Percentiles rank a stretch among this genome's conserved stretches.
Conservation (phyloP, 2,329 filamentous ascomycete genomes). For the Akanthomyces uredinophilus region DNA sequence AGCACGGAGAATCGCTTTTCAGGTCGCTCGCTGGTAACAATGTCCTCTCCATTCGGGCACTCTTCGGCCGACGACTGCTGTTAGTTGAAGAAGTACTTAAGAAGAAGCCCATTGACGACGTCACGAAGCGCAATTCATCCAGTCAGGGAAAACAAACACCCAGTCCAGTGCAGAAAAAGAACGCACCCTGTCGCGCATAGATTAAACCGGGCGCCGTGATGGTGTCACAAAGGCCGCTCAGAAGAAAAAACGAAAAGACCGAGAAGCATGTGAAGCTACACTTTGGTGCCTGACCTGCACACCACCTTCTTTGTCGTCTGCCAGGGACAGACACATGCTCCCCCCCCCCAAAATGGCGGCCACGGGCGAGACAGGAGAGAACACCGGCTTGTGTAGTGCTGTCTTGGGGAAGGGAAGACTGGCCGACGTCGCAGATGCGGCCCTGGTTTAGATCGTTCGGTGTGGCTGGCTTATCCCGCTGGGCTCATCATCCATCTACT, state of each 20-base stretch:
- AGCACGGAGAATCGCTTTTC: not conserved
- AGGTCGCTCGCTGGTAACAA: not conserved
- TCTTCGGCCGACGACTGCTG: no score
- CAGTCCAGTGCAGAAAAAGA: not conserved
- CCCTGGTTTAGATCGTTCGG: not conserved
- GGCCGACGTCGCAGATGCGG: not conserved
- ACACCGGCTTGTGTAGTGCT: not conserved
- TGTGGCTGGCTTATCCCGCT: not conserved
- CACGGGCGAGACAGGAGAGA: not conserved
- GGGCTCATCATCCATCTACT: not conserved
- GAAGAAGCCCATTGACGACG: no score
- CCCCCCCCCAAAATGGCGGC: not conserved
- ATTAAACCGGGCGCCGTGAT: not conserved
- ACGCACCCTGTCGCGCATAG: not conserved
- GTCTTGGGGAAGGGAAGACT: no score
- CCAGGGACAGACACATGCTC: not conserved
- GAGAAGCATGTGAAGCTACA: conserved; percentile 7
- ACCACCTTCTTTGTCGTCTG: not conserved
- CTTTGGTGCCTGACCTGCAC: conserved; percentile 3
- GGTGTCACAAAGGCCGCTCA: not conserved
- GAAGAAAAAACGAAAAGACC: not conserved
- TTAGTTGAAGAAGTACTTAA: no score
- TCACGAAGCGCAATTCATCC: no score
- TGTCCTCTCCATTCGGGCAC: not conserved
- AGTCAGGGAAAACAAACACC: not conserved